Conservation (phyloP, 148 eudicot genomes). For the Fallopia convolvulus region DNA sequence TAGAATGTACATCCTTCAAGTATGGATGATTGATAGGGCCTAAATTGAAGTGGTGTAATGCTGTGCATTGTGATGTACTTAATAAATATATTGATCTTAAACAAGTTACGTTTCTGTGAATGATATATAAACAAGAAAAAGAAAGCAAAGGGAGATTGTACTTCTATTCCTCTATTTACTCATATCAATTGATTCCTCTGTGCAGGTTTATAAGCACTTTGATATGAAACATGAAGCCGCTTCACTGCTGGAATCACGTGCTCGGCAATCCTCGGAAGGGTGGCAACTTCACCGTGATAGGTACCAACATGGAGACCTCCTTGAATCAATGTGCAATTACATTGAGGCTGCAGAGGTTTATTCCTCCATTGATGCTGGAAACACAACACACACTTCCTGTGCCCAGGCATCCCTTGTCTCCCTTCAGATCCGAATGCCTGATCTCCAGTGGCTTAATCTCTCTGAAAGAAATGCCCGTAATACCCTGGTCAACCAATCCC, state of each 20-base stretch:
- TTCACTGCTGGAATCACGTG: slow-evolving; percentile 71
- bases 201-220: slow-evolving; percentile 90
- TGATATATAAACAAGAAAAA: background rate
- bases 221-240: slow-evolving; percentile 97
- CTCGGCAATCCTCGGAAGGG: slow-evolving; percentile 57
- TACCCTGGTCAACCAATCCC: slow-evolving; percentile 77
- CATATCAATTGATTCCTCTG: background rate
- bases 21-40: too few relatives aligned
- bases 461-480: slow-evolving; percentile 85
- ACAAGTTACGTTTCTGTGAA: background rate
- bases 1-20: background rate
- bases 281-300: slow-evolving; percentile 72
- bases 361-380: slow-evolving; percentile 95
- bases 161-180: background rate
- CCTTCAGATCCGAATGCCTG: slow-evolving; percentile 97
- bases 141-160: background rate
- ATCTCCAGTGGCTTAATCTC: slow-evolving; percentile 68
- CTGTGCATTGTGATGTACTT: background rate
- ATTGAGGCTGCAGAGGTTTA: slow-evolving; percentile 95
- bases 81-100: background rate
- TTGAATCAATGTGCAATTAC: slow-evolving; percentile 80
- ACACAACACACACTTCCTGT: slow-evolving; percentile 70
- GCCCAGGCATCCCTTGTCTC: slow-evolving; percentile 92
- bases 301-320: slow-evolving; percentile 89
- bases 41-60: too few relatives aligned